These are phyloP conservation scores for Fonsecaea pugnacius DNA, from an alignment of 2,329 filamentous ascomycete genomes.

Conservation along the genomic window DNA sequence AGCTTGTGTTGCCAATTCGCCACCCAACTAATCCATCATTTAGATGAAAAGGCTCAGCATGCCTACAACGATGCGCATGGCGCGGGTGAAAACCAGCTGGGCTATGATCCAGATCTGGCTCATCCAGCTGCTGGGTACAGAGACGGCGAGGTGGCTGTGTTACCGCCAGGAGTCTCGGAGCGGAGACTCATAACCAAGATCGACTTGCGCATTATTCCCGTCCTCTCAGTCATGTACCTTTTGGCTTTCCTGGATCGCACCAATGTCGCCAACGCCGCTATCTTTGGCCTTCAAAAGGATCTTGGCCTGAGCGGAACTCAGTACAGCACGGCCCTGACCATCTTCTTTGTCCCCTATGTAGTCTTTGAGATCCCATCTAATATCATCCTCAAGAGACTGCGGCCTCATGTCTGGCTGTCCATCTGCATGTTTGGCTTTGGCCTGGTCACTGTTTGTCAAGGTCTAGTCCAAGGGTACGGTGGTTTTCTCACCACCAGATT, in stretches of 20 bases:
- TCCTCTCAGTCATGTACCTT: constrained; percentile 70
- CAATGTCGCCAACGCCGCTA: constrained; percentile 77
- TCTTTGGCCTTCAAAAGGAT: constrained; percentile 68
- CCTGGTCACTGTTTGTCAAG: constrained; percentile 74
- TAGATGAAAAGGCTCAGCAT: constrained; percentile 31
- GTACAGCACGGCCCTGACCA: constrained; percentile 76
- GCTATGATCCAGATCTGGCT: constrained; percentile 37
- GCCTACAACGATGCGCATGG: constrained; percentile 30
- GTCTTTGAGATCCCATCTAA: constrained; percentile 72
- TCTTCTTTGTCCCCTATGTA: constrained; percentile 81
- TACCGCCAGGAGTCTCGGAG: constrained; percentile 49
- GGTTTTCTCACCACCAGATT: constrained; percentile 80
- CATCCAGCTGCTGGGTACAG: constrained; percentile 35
- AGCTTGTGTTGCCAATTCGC: neutral
- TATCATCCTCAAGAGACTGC: constrained; percentile 70
- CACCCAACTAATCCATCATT: neutral
- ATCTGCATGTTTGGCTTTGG: constrained; percentile 85
- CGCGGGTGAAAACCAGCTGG: constrained; percentile 22
- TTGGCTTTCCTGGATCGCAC: constrained; percentile 55
- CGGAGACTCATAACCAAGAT: constrained; percentile 69
- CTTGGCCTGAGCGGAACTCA: constrained; percentile 61
- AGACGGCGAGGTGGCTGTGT: constrained; percentile 23
- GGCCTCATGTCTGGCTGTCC: constrained; percentile 73
- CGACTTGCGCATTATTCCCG: constrained; percentile 72
- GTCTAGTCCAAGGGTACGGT: constrained; percentile 74